A percentile compares a stretch with the other conserved stretches of the same genome.
phyloP scores from a whole-genome alignment of 345 rosid genomes.

The Trapa incisa region DNA sequence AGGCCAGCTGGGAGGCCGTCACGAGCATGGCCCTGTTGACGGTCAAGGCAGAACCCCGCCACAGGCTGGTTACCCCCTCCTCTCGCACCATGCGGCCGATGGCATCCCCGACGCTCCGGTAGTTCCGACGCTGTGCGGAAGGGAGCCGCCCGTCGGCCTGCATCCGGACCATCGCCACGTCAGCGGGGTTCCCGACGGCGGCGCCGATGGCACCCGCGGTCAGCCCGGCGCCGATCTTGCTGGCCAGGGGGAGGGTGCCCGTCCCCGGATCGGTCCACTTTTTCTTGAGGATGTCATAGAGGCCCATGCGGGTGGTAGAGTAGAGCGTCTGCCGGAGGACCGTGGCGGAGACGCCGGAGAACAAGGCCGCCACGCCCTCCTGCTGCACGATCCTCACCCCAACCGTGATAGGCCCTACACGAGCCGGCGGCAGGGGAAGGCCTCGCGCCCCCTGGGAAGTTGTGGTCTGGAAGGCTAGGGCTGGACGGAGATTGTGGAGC shows the following conservation, averaged over 20 bases:
- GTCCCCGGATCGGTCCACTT: slow-evolving; percentile 68
- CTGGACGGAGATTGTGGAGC: slow-evolving; percentile 44
- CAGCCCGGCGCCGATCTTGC: slow-evolving; percentile 49
- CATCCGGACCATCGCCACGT: slow-evolving; percentile 91
- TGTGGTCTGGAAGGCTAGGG: slow-evolving; percentile 40
- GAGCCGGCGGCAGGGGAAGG: slow-evolving; percentile 3
- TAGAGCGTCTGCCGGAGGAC: slow-evolving; percentile 75
- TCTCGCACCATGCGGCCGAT: slow-evolving; percentile 47
- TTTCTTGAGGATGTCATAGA: slow-evolving; percentile 54
- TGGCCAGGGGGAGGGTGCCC: slow-evolving; percentile 33
- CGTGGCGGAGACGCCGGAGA: slow-evolving; percentile 78
- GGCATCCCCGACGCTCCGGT: slow-evolving; percentile 68
- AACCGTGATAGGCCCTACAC: slow-evolving; percentile 41
- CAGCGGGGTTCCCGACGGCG: slow-evolving; percentile 78
- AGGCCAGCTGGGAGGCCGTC: slow-evolving; percentile 74
- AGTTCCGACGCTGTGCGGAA: slow-evolving; percentile 44
- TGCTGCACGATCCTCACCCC: slow-evolving; percentile 43
- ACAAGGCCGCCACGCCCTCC: slow-evolving; percentile 59
- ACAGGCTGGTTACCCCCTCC: slow-evolving; percentile 67
- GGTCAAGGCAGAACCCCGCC: slow-evolving; percentile 78
- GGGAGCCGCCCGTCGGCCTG: slow-evolving; percentile 90
- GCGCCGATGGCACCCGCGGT: slow-evolving; percentile 80
- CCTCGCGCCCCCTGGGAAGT: slow-evolving; percentile 14
- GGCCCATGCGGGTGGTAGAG: slow-evolving; percentile 84
- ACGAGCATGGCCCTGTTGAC: slow-evolving; percentile 84